Percentiles rank a stretch among this genome's conserved stretches.
Evolutionary conservation across 2,329 filamentous ascomycete genomes (phyloP).

Genomic region (Chalaropsis thielavioides): DNA sequence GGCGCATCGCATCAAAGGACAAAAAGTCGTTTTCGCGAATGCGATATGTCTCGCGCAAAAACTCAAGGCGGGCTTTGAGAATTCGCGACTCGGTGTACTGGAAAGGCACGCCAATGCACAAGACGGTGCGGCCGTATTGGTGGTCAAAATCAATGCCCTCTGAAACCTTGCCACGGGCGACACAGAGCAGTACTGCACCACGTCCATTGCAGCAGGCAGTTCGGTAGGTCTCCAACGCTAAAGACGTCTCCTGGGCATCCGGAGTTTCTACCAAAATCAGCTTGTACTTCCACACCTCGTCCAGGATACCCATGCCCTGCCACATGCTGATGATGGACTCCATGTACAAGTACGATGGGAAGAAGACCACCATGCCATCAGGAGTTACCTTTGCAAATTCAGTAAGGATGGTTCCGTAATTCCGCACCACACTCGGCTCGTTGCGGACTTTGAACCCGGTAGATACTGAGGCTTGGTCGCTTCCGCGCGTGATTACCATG

Average conservation of each 20-base stretch:
- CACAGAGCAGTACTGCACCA: constrained; percentile 82
- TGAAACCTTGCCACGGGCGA: constrained; percentile 91
- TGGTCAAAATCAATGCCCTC: constrained; percentile 99
- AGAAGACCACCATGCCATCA: constrained; percentile 97
- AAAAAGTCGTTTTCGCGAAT: constrained; percentile 96
- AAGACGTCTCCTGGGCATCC: constrained; percentile 89
- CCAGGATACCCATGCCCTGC: constrained; percentile 96
- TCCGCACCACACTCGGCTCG: constrained; percentile 90
- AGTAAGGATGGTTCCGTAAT: constrained; percentile 84
- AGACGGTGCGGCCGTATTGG: constrained; percentile 87
- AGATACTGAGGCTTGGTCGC: constrained; percentile 83
- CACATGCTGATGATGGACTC: constrained; percentile 98
- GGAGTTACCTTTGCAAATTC: constrained; percentile 95
- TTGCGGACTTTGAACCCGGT: constrained; percentile 92
- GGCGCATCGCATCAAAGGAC: constrained; percentile 98
- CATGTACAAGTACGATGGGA: constrained; percentile 98
- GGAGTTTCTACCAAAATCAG: constrained; percentile 95
- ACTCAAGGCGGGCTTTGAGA: constrained; percentile 86
- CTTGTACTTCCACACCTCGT: constrained; percentile 98
- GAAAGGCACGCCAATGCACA: constrained; percentile 94
- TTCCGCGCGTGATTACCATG: constrained; percentile 92
- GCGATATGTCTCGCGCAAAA: constrained; percentile 89
- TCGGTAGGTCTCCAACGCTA: constrained; percentile 90
- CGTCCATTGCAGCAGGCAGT: constrained; percentile 96
- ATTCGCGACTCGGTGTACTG: constrained; percentile 98